These are phyloP conservation scores for Elsinoe arachidis DNA, from an alignment of 2,329 filamentous ascomycete genomes.

Conservation along the genomic window DNA sequence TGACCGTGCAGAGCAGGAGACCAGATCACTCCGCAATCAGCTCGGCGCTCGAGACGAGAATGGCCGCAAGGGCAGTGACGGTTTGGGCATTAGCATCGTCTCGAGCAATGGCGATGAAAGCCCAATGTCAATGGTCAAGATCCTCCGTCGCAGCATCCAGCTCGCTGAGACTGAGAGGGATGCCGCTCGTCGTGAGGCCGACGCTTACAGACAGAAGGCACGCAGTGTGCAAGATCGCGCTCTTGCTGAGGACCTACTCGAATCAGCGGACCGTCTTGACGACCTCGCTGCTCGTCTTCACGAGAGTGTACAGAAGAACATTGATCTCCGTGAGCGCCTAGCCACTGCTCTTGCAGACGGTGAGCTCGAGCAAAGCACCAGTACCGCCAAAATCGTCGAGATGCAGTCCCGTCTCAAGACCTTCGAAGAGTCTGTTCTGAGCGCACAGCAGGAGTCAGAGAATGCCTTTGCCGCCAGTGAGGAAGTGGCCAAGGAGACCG, in stretches of 20 bases:
- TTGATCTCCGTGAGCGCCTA: constrained; percentile 64
- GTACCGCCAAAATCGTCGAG: constrained; percentile 70
- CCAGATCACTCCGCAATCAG: constrained; percentile 67
- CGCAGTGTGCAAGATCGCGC: constrained; percentile 53
- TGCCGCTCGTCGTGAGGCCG: constrained; percentile 57
- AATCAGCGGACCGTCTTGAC: constrained; percentile 69
- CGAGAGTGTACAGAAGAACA: constrained; percentile 70
- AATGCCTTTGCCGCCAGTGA: constrained; percentile 76
- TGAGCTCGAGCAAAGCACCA: constrained; percentile 72
- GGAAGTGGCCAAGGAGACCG: constrained; percentile 67
- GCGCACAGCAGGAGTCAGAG: constrained; percentile 78
- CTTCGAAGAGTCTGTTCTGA: constrained; percentile 75
- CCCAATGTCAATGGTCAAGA: constrained; percentile 48
- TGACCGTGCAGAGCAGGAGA: constrained; percentile 90
- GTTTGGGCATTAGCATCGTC: constrained; percentile 16
- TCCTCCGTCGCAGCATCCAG: constrained; percentile 60
- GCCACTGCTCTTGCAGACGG: constrained; percentile 72
- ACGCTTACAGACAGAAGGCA: constrained; percentile 54
- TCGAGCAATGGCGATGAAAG: constrained; percentile 27
- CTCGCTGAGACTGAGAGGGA: constrained; percentile 65
- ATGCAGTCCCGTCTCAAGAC: constrained; percentile 72
- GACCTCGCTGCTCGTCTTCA: constrained; percentile 70
- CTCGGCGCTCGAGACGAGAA: constrained; percentile 11
- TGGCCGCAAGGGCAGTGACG: constrained; percentile 5
- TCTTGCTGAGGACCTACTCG: constrained; percentile 60